These are phyloP conservation scores for Ogataea angusta DNA, from an alignment of 805 yeast species.

Conservation along the genomic window DNA sequence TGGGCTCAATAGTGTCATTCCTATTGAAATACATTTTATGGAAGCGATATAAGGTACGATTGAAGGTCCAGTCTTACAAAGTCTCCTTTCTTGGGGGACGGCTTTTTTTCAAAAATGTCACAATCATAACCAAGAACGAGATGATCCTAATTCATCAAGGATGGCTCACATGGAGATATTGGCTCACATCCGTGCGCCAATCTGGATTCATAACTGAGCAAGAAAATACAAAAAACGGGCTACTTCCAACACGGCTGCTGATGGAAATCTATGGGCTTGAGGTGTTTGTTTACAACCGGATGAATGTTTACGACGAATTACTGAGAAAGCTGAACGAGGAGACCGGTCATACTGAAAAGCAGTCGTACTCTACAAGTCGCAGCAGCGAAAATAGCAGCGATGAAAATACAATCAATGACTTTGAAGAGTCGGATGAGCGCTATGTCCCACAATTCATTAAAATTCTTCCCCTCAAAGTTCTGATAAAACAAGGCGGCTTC, in stretches of 20 bases:
- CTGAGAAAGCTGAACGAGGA: slow-evolving; percentile 30
- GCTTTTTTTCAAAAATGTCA: slow-evolving; percentile 69
- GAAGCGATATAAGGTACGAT: slow-evolving; percentile 53
- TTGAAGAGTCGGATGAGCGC: not conserved
- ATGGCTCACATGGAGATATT: slow-evolving; percentile 85
- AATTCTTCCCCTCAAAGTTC: slow-evolving; percentile 60
- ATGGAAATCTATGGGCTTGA: slow-evolving; percentile 76
- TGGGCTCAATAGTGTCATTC: slow-evolving; percentile 58
- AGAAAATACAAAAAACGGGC: slow-evolving; percentile 36
- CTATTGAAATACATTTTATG: slow-evolving; percentile 56
- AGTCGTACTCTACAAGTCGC: slow-evolving; percentile 5
- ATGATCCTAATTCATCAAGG: slow-evolving; percentile 70
- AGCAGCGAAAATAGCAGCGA: slow-evolving; percentile 6
- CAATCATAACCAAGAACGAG: slow-evolving; percentile 69
- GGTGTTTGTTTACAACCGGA: slow-evolving; percentile 76
- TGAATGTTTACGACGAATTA: slow-evolving; percentile 69
- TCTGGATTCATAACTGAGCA: slow-evolving; percentile 32
- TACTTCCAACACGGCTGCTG: slow-evolving; percentile 53
- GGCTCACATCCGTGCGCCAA: slow-evolving; percentile 55
- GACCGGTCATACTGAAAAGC: slow-evolving; percentile 7
- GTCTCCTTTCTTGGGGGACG: slow-evolving; percentile 82
- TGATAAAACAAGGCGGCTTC: slow-evolving; percentile 63
- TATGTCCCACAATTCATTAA: slow-evolving; percentile 23
- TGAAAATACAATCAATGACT: slow-evolving; percentile 12
- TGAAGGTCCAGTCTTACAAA: slow-evolving; percentile 71